These are phyloP conservation scores for Botrytis paeoniae DNA, from an alignment of 2,329 filamentous ascomycete genomes.

Conservation along the genomic window DNA sequence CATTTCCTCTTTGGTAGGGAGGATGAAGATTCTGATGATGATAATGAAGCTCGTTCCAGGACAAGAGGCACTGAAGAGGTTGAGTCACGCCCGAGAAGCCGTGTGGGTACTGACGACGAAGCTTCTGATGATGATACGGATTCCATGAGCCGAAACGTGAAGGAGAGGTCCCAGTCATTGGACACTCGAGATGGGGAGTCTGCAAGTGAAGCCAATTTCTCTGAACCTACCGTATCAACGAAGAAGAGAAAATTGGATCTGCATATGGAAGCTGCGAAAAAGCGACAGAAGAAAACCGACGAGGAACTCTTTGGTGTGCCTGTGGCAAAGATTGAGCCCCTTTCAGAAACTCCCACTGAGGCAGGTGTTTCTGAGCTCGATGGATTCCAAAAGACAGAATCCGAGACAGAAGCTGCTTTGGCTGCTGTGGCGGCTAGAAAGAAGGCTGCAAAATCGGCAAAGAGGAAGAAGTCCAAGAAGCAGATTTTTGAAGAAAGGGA, in stretches of 20 bases:
- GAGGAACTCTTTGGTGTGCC: constrained; percentile 73
- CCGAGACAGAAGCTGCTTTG: constrained; percentile 44
- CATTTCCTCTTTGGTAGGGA: constrained; percentile 71
- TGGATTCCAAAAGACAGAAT: constrained; percentile 49
- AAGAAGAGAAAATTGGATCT: constrained; percentile 75
- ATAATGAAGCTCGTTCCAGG: constrained; percentile 61
- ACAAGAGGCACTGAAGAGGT: constrained; percentile 79
- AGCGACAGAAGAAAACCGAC: constrained; percentile 76
- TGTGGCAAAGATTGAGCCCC: constrained; percentile 51
- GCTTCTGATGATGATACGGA: constrained; percentile 37
- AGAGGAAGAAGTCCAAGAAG: constrained; percentile 76
- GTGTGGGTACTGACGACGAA: constrained; percentile 61
- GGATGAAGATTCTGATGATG: constrained; percentile 80
- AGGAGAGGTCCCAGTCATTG: constrained; percentile 38
- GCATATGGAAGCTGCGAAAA: constrained; percentile 66
- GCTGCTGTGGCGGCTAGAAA: constrained; percentile 50
- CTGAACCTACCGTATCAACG: constrained; percentile 51
- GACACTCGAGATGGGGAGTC: constrained; percentile 59
- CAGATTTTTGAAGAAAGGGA: constrained; percentile 68
- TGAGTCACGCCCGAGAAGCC: constrained; percentile 78
- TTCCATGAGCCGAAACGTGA: constrained; percentile 22
- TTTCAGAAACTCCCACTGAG: constrained; percentile 41
- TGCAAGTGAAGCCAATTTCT: constrained; percentile 70
- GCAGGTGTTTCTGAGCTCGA: constrained; percentile 49
- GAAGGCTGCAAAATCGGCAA: constrained; percentile 53